Base-by-base conservation (phyloP, 2,329 filamentous ascomycete genomes). In the Xylaria sp. region DNA sequence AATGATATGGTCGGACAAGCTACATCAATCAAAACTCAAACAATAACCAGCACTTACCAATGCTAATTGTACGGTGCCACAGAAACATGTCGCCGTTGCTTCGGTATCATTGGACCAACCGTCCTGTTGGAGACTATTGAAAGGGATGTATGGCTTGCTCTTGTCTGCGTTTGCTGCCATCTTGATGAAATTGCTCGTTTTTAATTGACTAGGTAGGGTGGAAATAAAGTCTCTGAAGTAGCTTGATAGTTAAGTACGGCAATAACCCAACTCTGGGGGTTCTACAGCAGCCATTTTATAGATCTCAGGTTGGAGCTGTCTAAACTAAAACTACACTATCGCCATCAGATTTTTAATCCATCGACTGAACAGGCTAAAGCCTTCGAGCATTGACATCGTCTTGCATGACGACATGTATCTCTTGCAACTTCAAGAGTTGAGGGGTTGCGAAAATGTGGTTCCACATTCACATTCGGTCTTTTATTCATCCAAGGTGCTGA, bases 51-150 rank as follows among this genome's bases (percentile, higher is more conserved):
- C 13, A 81, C 82, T 77, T 77, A 87, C 85, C 62, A 89, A 84
- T 53, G 80, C 74, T 0, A 89, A 76, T 66, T 89, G 86, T 0
- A 89, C 84, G 9, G 83, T 78, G 23, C 87, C 87, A 69, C 87
- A 89, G 73, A 83, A 87, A 73, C 87, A 90, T 0, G 87, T 88
- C 0, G 87, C 86, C 6, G 87, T 88, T 3, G 86, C 86, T 72
- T 82, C 79, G 13, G 79, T 76, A 2, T 83, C 80, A 0, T 65
- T 85, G 0, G 82, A 84, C 78, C 80, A 84, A 56, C 84, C 82
- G 64, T 86, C 82, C 13, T 73, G 69, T 53, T 78, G 78, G 1
- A 73, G n/a, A 23, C 81, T 77, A 9, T 81, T 76, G 71, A 11
- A 13, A 59, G 82, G 83, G 59, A 86, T 67, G 42, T 67, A 71